Evolutionary conservation across 768 basidiomycete genomes (phyloP).

Genomic region (Amyloporia xantha): DNA sequence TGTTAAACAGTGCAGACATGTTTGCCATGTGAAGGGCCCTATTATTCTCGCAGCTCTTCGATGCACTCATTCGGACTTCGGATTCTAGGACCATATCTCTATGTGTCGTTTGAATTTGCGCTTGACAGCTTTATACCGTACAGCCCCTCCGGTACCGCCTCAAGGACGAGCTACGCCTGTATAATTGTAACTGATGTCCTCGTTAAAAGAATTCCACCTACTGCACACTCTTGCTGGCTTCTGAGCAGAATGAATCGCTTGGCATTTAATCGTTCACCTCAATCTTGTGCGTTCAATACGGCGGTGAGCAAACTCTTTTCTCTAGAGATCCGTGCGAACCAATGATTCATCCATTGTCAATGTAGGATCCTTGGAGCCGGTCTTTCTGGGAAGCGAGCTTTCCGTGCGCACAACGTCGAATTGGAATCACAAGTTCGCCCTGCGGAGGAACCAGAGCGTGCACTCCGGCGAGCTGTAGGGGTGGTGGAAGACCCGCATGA

Average conservation of each 20-base stretch:
- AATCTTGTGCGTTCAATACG: slow-evolving; percentile 81
- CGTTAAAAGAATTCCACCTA: slow-evolving; percentile 68
- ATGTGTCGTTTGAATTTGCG: too few relatives aligned
- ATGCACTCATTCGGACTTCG: too few relatives aligned
- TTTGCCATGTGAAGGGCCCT: too few relatives aligned
- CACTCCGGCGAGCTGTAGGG: slow-evolving; percentile 68
- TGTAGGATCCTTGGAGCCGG: slow-evolving; percentile 62
- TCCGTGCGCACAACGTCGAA: slow-evolving; percentile 17
- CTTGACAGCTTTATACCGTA: neutral
- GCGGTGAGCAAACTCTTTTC: slow-evolving; percentile 37
- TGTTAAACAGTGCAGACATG: too few relatives aligned
- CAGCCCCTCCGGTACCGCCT: neutral
- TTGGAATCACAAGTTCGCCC: slow-evolving; percentile 47
- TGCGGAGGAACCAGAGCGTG: slow-evolving; percentile 53
- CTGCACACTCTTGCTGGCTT: slow-evolving; percentile 73
- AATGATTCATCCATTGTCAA: neutral
- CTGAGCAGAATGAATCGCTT: slow-evolving; percentile 73
- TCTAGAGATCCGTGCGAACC: too few relatives aligned
- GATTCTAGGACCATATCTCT: too few relatives aligned
- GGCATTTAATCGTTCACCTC: slow-evolving; percentile 84
- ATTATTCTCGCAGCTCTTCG: too few relatives aligned
- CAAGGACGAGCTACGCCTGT: neutral
- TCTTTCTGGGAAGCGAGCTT: slow-evolving; percentile 16
- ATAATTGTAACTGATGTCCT: neutral
- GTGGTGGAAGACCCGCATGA: slow-evolving; percentile 84